phyloP scores from a whole-genome alignment of 805 yeast species.

The Zygotorulaspora sp. region DNA sequence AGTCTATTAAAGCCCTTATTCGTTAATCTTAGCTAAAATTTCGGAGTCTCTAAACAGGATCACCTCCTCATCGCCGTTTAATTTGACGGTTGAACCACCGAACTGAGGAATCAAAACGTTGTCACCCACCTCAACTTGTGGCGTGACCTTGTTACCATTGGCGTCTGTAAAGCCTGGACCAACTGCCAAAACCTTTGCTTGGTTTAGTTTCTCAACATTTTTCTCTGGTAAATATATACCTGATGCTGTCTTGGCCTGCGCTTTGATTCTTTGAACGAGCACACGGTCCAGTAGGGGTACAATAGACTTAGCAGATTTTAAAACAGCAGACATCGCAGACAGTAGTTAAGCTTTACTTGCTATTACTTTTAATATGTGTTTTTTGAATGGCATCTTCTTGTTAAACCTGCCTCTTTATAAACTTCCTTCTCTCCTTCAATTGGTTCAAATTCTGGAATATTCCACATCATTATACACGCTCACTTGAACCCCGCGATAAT shows the following conservation, averaged over 20 bases:
- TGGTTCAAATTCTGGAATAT: constrained; percentile 2
- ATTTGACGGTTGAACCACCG: constrained; percentile 87
- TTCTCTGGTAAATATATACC: constrained; percentile 94
- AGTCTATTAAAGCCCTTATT: constrained; percentile 1
- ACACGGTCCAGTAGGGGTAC: constrained; percentile 95
- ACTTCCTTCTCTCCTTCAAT: constrained; percentile 1
- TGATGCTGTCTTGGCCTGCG: constrained; percentile 83
- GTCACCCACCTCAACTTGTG: constrained; percentile 85
- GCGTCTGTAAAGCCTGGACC: constrained; percentile 88
- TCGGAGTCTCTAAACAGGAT: constrained; percentile 89
- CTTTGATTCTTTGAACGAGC: constrained; percentile 89
- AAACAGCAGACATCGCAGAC: constrained; percentile 45
- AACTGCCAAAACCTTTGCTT: constrained; percentile 87
- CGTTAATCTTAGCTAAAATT: constrained; percentile 87
- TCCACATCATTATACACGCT: constrained; percentile 1
- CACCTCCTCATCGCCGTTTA: constrained; percentile 73
- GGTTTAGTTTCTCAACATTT: constrained; percentile 89
- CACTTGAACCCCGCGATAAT: background rate
- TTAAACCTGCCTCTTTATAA: background rate
- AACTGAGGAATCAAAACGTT: constrained; percentile 89
- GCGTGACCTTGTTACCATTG: constrained; percentile 66
- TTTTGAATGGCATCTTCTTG: background rate
- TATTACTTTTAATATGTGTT: background rate
- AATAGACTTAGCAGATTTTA: constrained; percentile 81
- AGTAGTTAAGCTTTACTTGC: background rate